Percentiles rank a stretch among this genome's conserved stretches.
These are phyloP conservation scores for Mycena vulgaris DNA, from an alignment of 768 basidiomycete species.

Conservation along the genomic window DNA sequence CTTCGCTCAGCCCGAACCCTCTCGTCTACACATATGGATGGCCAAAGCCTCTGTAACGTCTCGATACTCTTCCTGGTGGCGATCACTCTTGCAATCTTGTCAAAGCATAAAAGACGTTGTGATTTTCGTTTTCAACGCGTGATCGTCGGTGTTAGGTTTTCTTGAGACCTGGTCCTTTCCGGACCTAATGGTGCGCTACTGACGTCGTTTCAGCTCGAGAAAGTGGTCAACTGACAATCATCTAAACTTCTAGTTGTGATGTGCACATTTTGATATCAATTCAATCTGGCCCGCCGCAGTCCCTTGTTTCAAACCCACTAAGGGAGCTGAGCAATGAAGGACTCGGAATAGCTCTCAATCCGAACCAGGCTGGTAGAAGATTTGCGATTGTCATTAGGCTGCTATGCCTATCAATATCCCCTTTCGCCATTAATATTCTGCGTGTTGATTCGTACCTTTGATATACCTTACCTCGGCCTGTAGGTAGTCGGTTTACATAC, in stretches of 20 bases:
- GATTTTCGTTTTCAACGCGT: slow-evolving; percentile 3
- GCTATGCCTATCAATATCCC: neutral
- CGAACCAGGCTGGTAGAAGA: neutral
- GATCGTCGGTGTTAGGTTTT: neutral
- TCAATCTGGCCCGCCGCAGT: slow-evolving; percentile 2
- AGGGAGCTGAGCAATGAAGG: neutral
- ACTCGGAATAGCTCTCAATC: neutral
- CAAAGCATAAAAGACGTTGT: slow-evolving; percentile 2
- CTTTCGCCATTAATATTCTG: neutral
- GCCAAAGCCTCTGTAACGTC: neutral
- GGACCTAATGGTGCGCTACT: neutral
- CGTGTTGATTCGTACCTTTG: slow-evolving; percentile 4
- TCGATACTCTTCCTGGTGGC: neutral
- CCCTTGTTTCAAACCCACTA: too few species aligned
- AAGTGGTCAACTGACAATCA: neutral
- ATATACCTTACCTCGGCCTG: slow-evolving; percentile 12
- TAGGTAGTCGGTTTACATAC: neutral
- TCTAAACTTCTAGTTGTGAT: slow-evolving; percentile 15
- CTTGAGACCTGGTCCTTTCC: too few species aligned
- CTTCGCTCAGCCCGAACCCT: neutral
- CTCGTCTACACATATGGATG: neutral
- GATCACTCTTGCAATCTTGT: neutral
- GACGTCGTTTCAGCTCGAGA: neutral
- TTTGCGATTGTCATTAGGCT: neutral
- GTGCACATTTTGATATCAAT: neutral